Evolutionary conservation across 768 basidiomycete genomes (phyloP), one percentile per base, ranked within the genome.

Genomic region (Pisolithus tinctorius): DNA sequence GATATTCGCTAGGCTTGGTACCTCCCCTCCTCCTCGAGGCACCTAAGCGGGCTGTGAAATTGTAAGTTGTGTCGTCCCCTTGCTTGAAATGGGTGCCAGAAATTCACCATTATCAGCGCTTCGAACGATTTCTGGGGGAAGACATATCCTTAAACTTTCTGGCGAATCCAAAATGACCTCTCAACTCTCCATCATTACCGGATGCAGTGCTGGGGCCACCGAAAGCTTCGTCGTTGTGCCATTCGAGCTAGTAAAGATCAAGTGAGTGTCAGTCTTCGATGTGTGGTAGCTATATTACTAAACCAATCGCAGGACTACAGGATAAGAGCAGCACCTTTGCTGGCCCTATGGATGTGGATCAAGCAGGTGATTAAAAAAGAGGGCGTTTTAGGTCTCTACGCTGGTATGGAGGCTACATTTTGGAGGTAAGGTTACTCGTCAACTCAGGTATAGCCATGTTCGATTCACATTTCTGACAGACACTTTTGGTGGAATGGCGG

Each of bases 121-220:
- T 78, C 89, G 8, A 94, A 94, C 74, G 95, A 94, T 61, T 96
- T 88, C 66, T 98, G 96, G 96, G 94, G 94, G 2, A 90, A 87
- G 67, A 85, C 79, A 0, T 93, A 77, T n/a, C 67, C 59, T 85
- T 48, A 57, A 64, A 0, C 44, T 82, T 13, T 63, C 81, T 9
- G 93, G 92, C 30, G 78, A 87, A 60, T 64, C 74, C 45, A 86
- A 92, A 66, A 97, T 96, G 91, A 92, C 85, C 4, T 91, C 92
- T 60, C 68, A 78, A 7, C 66, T 99, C n/a, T 90, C 93, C 3
- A 79, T 94, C 58, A 53, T 92, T 47, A 99, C 95, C 0, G 96
- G 96, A 6, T 93, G 88, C 62, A 84, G 81, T 45, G 96, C 96
- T 14, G 96, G 96, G 54, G 96, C 94, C 8, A 95, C 93, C 10